Evolutionary conservation across 1,284 basidiomycete genomes (phyloP), one percentile per base, ranked within the genome.

Genomic region (Fomitopsis pinicola): DNA sequence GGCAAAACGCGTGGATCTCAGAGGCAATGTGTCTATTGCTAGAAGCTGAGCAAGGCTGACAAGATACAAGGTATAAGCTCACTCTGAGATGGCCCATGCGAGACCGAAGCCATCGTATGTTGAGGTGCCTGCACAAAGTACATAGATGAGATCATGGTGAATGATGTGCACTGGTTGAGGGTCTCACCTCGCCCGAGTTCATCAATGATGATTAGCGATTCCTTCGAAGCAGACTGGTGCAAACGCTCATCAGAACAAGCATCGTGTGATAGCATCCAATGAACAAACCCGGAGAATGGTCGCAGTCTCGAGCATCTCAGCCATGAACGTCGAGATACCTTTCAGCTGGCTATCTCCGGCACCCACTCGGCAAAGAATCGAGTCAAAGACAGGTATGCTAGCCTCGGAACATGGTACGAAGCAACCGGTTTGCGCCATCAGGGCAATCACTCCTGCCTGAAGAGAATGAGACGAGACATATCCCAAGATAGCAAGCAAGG

Each of bases 21-120:
- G 89, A 92, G 1, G 95, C 94, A 64, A 99, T 97, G 72, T 97
- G 91, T 74, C 94, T 96, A 56, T 7, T 38, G 42, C 28, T 4
- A n/a, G 22, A 55, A 6, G 44, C 36, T 60, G n/a, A 62, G 36
- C 40, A 52, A 19, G 22, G 9, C 14, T 42, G 26, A 54, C 59
- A 14, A 19, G 12, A 17, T 1, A 22, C 1, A 12, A 54, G 28
- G 17, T 33, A 33, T 42, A 35, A 33, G 22, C 52, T 38, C 73
- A 95, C 94, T 99, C 97, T 38, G 94, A 97, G 67, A 99, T 99
- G 1, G 97, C 95, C 96, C 97, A 99, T 0, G 97, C 97, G 1
- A 99, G 82, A 12, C 97, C 97, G 70, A 99, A 99, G 0, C 97
- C 97, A 74, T 99, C 97, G 69, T 98, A 98, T 0, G 97, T 99